Evolutionary conservation across 2,329 filamentous ascomycete genomes (phyloP).

Genomic region (Neofusicoccum sp.): DNA sequence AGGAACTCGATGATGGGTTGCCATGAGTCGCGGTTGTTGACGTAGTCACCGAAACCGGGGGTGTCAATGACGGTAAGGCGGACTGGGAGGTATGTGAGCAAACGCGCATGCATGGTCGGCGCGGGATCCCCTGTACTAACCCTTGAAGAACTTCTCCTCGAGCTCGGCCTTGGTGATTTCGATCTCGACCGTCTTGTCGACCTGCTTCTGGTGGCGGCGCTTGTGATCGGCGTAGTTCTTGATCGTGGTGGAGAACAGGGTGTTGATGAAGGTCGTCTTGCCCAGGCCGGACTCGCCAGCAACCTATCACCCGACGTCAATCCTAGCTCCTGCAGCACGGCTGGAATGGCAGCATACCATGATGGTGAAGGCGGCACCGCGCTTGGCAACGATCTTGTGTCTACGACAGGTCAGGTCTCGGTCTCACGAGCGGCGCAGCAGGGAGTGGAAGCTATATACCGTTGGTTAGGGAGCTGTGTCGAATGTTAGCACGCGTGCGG

Average conservation of each 20-base stretch:
- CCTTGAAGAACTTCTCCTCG: constrained; percentile 99
- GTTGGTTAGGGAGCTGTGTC: constrained; percentile 65
- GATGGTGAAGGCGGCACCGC: constrained; percentile 97
- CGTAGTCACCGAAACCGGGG: constrained; percentile 98
- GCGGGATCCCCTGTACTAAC: constrained; percentile 46
- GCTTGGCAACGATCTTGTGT: constrained; percentile 72
- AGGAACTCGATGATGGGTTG: constrained; percentile 99
- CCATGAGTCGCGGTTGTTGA: constrained; percentile 99
- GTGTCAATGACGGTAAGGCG: constrained; percentile 98
- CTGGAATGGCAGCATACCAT: constrained; percentile 65
- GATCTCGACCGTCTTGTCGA: constrained; percentile 99
- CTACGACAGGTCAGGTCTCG: constrained; percentile 43
- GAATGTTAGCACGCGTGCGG: constrained; percentile 32
- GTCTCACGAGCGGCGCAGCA: neutral
- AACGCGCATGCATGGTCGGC: neutral
- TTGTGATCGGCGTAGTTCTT: constrained; percentile 99
- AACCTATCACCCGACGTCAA: constrained; percentile 60
- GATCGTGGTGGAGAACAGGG: constrained; percentile 98
- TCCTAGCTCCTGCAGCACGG: neutral
- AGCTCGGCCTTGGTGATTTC: constrained; percentile 99
- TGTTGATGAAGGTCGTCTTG: constrained; percentile 99
- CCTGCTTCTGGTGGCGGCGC: constrained; percentile 97
- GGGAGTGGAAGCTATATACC: constrained; percentile 44
- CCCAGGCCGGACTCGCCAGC: constrained; percentile 97
- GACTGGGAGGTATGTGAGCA: constrained; percentile 55